These are phyloP conservation scores for Solanum etuberosum DNA, from an alignment of 257 asterid species.

Conservation along the genomic window DNA sequence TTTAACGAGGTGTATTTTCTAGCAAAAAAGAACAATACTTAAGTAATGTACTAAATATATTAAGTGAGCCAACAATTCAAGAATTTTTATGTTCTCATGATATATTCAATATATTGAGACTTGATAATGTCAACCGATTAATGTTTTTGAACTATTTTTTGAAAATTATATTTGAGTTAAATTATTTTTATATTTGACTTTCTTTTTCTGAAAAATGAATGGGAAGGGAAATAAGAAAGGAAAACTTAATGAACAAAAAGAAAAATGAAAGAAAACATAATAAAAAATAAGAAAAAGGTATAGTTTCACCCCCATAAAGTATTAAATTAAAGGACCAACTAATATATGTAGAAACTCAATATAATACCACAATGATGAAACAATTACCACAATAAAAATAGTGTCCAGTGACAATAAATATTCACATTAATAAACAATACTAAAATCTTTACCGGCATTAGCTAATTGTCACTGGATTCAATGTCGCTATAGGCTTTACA, in stretches of 20 bases:
- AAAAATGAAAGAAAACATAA: neutral
- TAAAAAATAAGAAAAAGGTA: neutral
- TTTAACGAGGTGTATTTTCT: neutral
- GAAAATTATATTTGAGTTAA: neutral
- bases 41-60: neutral
- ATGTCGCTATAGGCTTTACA: too few relatives aligned
- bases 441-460: fast-evolving
- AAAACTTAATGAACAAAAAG: neutral
- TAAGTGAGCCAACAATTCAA: too few relatives aligned
- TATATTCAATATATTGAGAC: neutral
- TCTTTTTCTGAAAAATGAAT: neutral
- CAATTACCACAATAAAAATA: too few relatives aligned
- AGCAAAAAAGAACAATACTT: neutral
- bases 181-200: neutral
- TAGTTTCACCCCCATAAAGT: neutral
- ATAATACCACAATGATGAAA: neutral
- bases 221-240: neutral
- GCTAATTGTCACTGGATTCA: neutral
- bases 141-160: neutral
- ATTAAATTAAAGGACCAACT: neutral
- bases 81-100: neutral
- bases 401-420: neutral
- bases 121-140: neutral
- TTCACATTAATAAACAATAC: too few relatives aligned
- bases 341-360: neutral